Conservation (phyloP, 306 rosid species). For the Medicago lupulina region DNA sequence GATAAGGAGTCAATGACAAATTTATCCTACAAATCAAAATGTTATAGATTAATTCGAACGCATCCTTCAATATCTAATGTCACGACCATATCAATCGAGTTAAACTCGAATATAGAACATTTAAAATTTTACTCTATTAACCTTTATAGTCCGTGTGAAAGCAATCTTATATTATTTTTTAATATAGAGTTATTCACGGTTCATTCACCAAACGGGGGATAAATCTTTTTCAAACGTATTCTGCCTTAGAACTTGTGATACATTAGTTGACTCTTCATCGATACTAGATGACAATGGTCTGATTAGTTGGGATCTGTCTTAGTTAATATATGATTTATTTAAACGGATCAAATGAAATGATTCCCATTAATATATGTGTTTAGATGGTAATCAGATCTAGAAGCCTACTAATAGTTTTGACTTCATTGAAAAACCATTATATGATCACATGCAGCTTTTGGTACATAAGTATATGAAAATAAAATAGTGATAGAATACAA, state of each 20-base stretch:
- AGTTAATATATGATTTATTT: conserved; percentile 19
- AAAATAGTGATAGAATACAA: too few relatives aligned
- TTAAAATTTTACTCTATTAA: too few relatives aligned
- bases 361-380: conserved; percentile 25
- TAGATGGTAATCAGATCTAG: conserved; percentile 31
- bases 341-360: conserved; percentile 18
- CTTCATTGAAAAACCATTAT: conserved; percentile 2
- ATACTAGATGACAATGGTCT: conserved; percentile 42
- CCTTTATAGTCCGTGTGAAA: conserved; percentile 34
- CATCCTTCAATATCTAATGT: too few relatives aligned
- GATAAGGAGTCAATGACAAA: too few relatives aligned
- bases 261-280: conserved; percentile 18
- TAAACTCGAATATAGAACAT: too few relatives aligned
- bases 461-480: background rate
- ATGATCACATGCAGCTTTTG: background rate
- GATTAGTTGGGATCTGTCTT: conserved; percentile 43
- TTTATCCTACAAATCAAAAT: too few relatives aligned
- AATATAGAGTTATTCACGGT: conserved; percentile 3
- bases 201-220: conserved; percentile 18
- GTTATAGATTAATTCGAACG: too few relatives aligned
- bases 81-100: too few relatives aligned
- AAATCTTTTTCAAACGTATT: background rate
- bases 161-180: conserved; percentile 7
- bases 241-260: conserved; percentile 13
- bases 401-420: conserved; percentile 5